A percentile compares a stretch with the other conserved stretches of the same genome.
These are phyloP conservation scores for Mychonastes homosphaera DNA, from an alignment of 139 green algal species.

Conservation along the genomic window DNA sequence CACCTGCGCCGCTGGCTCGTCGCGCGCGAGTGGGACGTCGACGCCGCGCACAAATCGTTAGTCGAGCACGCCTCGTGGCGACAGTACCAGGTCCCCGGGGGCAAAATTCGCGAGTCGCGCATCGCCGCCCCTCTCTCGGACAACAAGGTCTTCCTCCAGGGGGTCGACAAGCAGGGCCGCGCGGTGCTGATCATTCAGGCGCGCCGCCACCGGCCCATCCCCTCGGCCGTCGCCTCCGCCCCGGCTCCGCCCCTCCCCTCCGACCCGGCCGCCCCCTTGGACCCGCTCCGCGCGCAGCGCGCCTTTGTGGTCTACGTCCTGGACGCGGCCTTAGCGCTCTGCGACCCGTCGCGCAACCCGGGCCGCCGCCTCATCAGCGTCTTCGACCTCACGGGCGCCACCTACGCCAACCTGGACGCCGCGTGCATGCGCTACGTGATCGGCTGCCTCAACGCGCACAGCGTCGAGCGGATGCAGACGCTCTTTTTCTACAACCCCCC, in stretches of 20 bases:
- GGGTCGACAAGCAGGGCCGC: constrained; percentile 5
- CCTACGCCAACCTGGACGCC: constrained; percentile 15
- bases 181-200: constrained; percentile 9
- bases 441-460: constrained; percentile 11
- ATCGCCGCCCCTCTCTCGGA: not conserved
- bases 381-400: constrained; percentile 15
- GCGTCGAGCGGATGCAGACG: constrained; percentile 7
- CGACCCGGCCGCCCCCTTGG: not conserved
- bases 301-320: not conserved
- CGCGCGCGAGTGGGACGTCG: constrained; percentile 15
- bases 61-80: constrained; percentile 12
- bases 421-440: constrained; percentile 10
- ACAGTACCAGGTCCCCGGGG: constrained; percentile 1
- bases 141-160: constrained; percentile 10
- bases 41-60: not conserved
- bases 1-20: constrained; percentile 11
- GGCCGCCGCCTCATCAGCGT: not conserved
- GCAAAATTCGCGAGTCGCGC: constrained; percentile 10
- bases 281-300: not conserved
- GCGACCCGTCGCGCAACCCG: constrained; percentile 4
- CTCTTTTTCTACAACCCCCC: constrained; percentile 18
- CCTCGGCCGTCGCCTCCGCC: too few relatives aligned
- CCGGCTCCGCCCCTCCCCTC: not conserved
- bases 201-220: not conserved
- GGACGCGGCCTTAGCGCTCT: constrained; percentile 5